Evolutionary conservation across 1,284 basidiomycete genomes (phyloP).

Genomic region (Ganoderma multipileum): DNA sequence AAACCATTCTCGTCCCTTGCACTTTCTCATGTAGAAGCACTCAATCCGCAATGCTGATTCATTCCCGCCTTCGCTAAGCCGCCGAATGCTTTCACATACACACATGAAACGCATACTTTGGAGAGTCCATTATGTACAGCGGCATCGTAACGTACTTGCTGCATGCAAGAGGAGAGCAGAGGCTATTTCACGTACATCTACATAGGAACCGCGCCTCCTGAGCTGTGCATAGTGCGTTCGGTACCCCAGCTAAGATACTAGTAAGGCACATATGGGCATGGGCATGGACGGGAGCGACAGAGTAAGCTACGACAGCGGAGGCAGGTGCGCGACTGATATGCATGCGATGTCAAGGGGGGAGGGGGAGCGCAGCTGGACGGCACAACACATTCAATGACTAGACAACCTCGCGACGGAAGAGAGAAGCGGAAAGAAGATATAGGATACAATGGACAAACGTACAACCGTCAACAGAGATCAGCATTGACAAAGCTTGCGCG

Average conservation of each 20-base stretch:
- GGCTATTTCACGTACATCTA: slow-evolving; percentile 12
- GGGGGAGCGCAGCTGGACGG: slow-evolving; percentile 15
- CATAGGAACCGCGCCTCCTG: slow-evolving; percentile 3
- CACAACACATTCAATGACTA: slow-evolving; percentile 18
- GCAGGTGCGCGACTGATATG: slow-evolving; percentile 9
- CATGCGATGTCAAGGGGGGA: neutral
- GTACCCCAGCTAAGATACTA: neutral
- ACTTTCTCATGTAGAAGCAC: neutral
- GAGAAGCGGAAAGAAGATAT: slow-evolving; percentile 21
- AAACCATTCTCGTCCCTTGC: slow-evolving; percentile 9
- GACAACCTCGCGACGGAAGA: slow-evolving; percentile 14
- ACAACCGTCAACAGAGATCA: slow-evolving; percentile 28
- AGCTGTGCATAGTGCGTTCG: neutral
- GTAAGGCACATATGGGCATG: slow-evolving; percentile 1
- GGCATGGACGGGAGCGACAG: neutral
- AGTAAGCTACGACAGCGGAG: slow-evolving; percentile 15
- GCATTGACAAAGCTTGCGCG: slow-evolving; percentile 21
- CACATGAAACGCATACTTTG: slow-evolving; percentile 19
- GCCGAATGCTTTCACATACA: slow-evolving; percentile 13
- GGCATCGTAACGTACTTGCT: slow-evolving; percentile 31
- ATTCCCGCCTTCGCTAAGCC: neutral
- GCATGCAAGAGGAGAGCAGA: slow-evolving; percentile 17
- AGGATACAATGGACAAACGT: slow-evolving; percentile 31
- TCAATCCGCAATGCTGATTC: slow-evolving; percentile 11
- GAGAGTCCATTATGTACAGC: slow-evolving; percentile 31